Evolutionary conservation across 176 grass and related monocot genomes (phyloP).

Genomic region (Phoenix roebelenii): DNA sequence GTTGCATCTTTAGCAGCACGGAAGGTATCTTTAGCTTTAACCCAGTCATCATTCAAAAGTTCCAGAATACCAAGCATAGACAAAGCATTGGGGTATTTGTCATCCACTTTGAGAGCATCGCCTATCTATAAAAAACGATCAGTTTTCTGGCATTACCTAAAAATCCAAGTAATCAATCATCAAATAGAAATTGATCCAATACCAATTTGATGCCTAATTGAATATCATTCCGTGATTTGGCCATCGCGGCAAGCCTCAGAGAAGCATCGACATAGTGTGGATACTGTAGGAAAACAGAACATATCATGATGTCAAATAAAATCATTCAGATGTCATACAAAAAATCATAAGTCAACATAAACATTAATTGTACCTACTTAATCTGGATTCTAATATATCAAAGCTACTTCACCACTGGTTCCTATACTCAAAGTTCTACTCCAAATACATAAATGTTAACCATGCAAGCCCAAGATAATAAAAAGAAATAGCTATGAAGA

Average conservation of each 20-base stretch:
- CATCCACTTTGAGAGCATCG: constrained; percentile 92
- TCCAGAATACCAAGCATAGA: constrained; percentile 88
- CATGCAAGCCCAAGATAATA: too few species aligned
- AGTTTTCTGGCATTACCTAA: constrained; percentile 3
- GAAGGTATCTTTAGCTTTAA: constrained; percentile 86
- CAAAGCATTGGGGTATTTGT: constrained; percentile 70
- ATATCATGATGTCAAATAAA: neutral
- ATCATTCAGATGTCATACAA: neutral
- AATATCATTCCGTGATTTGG: constrained; percentile 66
- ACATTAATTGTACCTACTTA: too few species aligned
- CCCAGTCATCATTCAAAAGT: constrained; percentile 79
- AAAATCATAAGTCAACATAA: too few species aligned
- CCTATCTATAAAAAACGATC: constrained; percentile 42
- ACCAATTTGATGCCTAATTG: constrained; percentile 81
- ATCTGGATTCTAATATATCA: too few species aligned
- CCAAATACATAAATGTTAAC: too few species aligned
- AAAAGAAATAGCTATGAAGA: too few species aligned
- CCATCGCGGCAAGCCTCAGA: constrained; percentile 84
- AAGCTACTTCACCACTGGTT: neutral
- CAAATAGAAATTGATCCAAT: constrained; percentile 6
- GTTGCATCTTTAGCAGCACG: constrained; percentile 85
- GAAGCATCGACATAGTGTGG: constrained; percentile 81
- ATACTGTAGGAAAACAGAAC: constrained; percentile 38
- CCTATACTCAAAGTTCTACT: neutral
- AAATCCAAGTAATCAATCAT: neutral